Evolutionary conservation across 164 flowering plant genomes (phyloP).

Genomic region (Dillenia suffruticosa): DNA sequence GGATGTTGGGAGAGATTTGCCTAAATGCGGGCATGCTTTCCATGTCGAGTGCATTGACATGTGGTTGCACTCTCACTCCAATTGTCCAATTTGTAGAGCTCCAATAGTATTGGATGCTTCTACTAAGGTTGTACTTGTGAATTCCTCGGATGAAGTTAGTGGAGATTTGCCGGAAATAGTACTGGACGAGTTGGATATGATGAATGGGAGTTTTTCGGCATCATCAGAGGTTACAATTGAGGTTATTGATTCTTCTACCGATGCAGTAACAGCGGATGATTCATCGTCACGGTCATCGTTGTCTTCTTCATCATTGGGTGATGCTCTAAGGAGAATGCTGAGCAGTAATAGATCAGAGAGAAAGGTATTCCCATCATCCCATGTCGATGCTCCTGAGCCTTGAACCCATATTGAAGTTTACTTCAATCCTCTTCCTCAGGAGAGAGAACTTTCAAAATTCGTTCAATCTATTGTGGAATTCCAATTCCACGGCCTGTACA

Average conservation of each 20-base stretch:
- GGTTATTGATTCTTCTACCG: neutral
- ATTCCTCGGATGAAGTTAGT: neutral
- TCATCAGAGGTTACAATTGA: conserved; percentile 14
- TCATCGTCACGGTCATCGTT: neutral
- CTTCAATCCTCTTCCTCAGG: too few species aligned
- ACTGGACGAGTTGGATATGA: neutral
- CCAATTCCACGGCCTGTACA: too few species aligned
- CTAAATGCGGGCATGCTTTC: conserved; percentile 50
- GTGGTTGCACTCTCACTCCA: conserved; percentile 58
- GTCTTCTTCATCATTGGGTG: conserved; percentile 18
- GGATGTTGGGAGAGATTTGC: conserved; percentile 41
- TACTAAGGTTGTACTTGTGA: neutral
- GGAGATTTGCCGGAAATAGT: neutral
- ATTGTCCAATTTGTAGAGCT: conserved; percentile 64
- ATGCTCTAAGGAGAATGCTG: conserved; percentile 40
- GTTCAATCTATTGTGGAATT: too few species aligned
- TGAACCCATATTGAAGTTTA: too few species aligned
- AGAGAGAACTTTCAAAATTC: too few species aligned
- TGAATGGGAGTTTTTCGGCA: neutral
- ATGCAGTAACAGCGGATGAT: neutral
- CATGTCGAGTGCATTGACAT: conserved; percentile 69
- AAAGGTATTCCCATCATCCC: conserved; percentile 30
- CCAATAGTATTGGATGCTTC: conserved; percentile 14
- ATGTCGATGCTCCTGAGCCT: conserved; percentile 5
- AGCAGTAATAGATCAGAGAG: conserved; percentile 37